Evolutionary conservation across 2,329 filamentous ascomycete species (phyloP).

Genomic region (Fusarium sterilihyphosum): DNA sequence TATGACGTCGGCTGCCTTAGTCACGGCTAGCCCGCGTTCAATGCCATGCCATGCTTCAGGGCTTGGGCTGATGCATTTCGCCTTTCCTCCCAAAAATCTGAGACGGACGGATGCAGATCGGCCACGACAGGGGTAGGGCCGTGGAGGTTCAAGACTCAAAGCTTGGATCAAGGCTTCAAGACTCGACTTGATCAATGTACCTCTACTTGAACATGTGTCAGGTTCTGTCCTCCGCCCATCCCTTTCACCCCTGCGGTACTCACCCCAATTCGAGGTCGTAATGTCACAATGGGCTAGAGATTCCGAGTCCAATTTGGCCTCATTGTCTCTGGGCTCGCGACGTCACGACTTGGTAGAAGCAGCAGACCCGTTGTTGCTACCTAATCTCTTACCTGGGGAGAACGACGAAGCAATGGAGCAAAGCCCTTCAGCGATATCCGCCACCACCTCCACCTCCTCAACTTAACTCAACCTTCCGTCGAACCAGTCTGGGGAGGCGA

Average conservation of each 20-base stretch:
- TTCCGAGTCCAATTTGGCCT: conserved; percentile 25
- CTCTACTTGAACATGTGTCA: conserved; percentile 45
- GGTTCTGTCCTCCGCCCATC: conserved; percentile 40
- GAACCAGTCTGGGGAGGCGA: conserved; percentile 27
- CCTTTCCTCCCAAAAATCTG: conserved; percentile 46
- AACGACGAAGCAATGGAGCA: neutral
- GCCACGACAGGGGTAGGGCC: conserved; percentile 42
- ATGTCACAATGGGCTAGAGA: conserved; percentile 33
- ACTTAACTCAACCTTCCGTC: neutral
- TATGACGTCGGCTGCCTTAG: conserved; percentile 20
- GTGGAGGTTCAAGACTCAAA: conserved; percentile 9
- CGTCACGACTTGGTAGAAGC: neutral
- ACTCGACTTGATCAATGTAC: conserved; percentile 38
- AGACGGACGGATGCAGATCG: conserved; percentile 52
- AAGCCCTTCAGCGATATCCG: neutral
- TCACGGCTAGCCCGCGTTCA: conserved; percentile 31
- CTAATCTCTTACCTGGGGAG: neutral
- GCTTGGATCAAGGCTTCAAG: neutral
- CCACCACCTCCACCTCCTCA: conserved; percentile 4
- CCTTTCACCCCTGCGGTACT: conserved; percentile 31
- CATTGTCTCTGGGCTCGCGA: neutral
- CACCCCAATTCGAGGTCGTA: conserved; percentile 35
- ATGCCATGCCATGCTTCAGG: conserved; percentile 39
- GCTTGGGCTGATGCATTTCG: conserved; percentile 44
- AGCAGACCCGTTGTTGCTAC: neutral